Evolutionary conservation across 2,329 filamentous ascomycete genomes (phyloP), one percentile per base, ranked within the genome.

Genomic region (Alternaria brassicae): DNA sequence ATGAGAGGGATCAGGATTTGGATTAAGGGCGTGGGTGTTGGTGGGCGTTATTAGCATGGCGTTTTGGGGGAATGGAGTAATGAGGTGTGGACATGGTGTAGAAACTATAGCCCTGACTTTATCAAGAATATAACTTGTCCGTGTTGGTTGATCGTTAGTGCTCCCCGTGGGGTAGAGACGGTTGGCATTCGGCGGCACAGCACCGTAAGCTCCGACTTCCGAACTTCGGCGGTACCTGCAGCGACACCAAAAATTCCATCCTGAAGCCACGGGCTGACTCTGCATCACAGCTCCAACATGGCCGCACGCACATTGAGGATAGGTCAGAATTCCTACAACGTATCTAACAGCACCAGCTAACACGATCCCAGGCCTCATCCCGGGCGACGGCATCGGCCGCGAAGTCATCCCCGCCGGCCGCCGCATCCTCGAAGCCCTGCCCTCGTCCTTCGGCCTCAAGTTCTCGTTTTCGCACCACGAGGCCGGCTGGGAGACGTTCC

Each of bases 321-420:
- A 61, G 71, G 71, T 72, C n/a, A n/a, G n/a, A n/a, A n/a, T n/a
- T n/a, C n/a, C n/a, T n/a, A n/a, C n/a, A 65, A 19, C 41, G 6
- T 12, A 6, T 0, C 3, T 28, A 45, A 47, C 28, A n/a, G n/a
- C 34, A 3, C 2, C 32, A 12, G 41, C 61, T 68, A 41, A 62
- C 48, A 42, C 12, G n/a, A n/a, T 2, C 8, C 17, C 64, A 96
- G 93, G 93, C 79, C 91, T 98, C 73, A 98, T 99, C 78, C 91
- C 95, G 72, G 95, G 95, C 76, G 95, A 99, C 82, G 95, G 95
- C 81, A 99, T 99, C 81, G 95, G 95, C 81, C 92, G 92, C 78
- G 95, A 99, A 82, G 95, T 99, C 79, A 98, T 99, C 80, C 95
- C 95, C 67, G 87, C 95, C 54, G 95, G 94, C 51, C 91, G 92